Base-by-base conservation (phyloP, 148 eudicot species). In the Vaccinium myrtillus region DNA sequence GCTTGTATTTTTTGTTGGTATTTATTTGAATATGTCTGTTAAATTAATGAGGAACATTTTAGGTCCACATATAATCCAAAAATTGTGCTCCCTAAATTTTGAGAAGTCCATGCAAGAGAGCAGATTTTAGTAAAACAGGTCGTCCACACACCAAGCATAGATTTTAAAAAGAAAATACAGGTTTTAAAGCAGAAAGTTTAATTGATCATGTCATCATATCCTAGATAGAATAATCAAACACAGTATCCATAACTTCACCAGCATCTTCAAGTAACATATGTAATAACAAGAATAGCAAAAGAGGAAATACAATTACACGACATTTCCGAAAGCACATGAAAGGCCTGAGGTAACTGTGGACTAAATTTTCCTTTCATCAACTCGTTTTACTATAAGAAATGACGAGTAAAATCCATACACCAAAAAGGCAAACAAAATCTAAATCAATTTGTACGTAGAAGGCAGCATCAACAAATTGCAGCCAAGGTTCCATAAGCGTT, bases 321-420 rank as follows among this genome's bases (percentile, higher is more conserved):
- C 50, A 56, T 56, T n/a, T 63, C 50, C 21, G 23, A 58, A 32
- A 13, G 21, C 43, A 58, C 16, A 36, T 18, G 48, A 53, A 79
- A 79, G 15, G 27, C 30, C 49, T 56, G 14, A 39, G 69, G 25
- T 78, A 78, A 54, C 8, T 15, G 2, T 5, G 16, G 11, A 53
- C 81, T 53, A 78, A 69, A 78, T 25, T 78, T 23, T n/a, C 13
- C 53, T 51, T 25, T 23, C 58, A 77, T 77, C 80, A 21, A 76
- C 79, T 21, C 55, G 14, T 48, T 46, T 75, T 49, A 77, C 5
- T 23, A 36, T 36, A 36, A 77, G 51, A 32, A n/a, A 56, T 13
- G 55, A 15, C n/a, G 46, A 81, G 39, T n/a, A 48, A 48, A 23
- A 6, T 13, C 18, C 56, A 23, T 14, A 67, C 46, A 63, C 23